These are phyloP conservation scores for Pugionium cornutum DNA, from an alignment of 345 rosid species.

Conservation along the genomic window DNA sequence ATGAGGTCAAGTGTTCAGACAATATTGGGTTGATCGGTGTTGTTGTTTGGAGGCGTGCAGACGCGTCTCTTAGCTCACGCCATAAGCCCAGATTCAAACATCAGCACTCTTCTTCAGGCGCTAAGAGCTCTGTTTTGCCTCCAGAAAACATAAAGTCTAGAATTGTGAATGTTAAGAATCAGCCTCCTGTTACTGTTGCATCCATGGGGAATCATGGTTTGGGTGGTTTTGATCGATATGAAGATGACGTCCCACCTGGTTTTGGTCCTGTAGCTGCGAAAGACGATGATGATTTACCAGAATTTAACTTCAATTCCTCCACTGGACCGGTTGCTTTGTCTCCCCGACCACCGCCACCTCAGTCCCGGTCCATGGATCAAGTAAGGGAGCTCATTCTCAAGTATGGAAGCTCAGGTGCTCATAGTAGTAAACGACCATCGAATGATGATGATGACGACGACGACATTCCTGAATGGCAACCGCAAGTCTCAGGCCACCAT, in stretches of 20 bases:
- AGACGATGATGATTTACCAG: constrained; percentile 92
- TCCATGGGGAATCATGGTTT: constrained; percentile 21
- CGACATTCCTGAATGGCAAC: constrained; percentile 96
- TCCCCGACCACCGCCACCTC: constrained; percentile 17
- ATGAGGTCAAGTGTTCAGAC: constrained; percentile 59
- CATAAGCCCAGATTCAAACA: constrained; percentile 44
- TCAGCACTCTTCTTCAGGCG: constrained; percentile 40
- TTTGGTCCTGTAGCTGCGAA: constrained; percentile 64
- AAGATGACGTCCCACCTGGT: constrained; percentile 87
- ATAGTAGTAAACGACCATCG: constrained; percentile 45
- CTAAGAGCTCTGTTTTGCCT: constrained; percentile 29
- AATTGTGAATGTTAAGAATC: constrained; percentile 14
- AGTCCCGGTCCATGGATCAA: constrained; percentile 48
- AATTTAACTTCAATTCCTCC: constrained; percentile 53
- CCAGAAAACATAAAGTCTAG: constrained; percentile 23
- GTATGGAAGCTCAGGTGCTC: constrained; percentile 66
- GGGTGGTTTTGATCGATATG: constrained; percentile 29
- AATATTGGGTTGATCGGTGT: constrained; percentile 75
- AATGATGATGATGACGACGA: constrained; percentile 60
- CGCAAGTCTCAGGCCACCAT: constrained; percentile 44
- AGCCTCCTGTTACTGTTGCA: constrained; percentile 23
- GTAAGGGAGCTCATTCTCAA: constrained; percentile 81
- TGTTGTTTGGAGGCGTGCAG: constrained; percentile 83
- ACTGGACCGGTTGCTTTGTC: constrained; percentile 28
- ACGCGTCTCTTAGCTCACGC: constrained; percentile 51